Base-by-base conservation (phyloP, 352 stramenopile genomes). In the Globisporangium nunn region DNA sequence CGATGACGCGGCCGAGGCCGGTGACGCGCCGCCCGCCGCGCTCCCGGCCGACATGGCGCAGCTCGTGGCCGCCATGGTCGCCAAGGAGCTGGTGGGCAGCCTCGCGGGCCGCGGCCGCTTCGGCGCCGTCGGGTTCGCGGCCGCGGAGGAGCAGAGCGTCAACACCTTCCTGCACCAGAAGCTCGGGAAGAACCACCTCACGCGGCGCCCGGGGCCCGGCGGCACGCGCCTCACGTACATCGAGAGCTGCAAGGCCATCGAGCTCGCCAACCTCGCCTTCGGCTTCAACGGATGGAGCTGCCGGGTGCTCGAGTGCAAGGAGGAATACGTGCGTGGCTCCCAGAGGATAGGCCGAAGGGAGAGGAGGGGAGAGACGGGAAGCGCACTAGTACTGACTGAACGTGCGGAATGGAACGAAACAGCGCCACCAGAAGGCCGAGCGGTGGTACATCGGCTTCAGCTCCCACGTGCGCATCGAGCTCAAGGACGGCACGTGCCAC, bases 271-370 rank as follows among this genome's bases (percentile, higher is more conserved):
- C 66, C 75, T 83, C 52, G 81, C 83, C n/a, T 95, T 95, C 45
- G 85, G 85, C 12, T 95, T 95, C 61, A 95, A 93, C 55, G 85
- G 85, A 54, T 95, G 85, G 85, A 88, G 77, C 10, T 95, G 85
- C 48, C 78, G 66, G 47, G 86, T 95, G 52, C 51, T 93, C 51
- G 81, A 91, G 62, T 92, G 78, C 78, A 87, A 91, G 52, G 81
- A 93, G 54, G 82, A 93, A 85, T 90, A 78, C 65, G 83, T 93
- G 75, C 49, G 79, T 78, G 23, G 23, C 23, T 23, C 23, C 23
- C 23, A 23, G 1, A 37, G 33, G 33, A 37, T 5, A 37, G 33
- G 33, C 5, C 8, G 35, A 11, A n/a, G n/a, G n/a, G n/a, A n/a
- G n/a, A n/a, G n/a, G n/a, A n/a, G n/a, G 35, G 35, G 14, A 11